Evolutionary conservation across 176 grass and related monocot species (phyloP), one percentile per base, ranked within the genome.

Genomic region (Metroxylon sagu): DNA sequence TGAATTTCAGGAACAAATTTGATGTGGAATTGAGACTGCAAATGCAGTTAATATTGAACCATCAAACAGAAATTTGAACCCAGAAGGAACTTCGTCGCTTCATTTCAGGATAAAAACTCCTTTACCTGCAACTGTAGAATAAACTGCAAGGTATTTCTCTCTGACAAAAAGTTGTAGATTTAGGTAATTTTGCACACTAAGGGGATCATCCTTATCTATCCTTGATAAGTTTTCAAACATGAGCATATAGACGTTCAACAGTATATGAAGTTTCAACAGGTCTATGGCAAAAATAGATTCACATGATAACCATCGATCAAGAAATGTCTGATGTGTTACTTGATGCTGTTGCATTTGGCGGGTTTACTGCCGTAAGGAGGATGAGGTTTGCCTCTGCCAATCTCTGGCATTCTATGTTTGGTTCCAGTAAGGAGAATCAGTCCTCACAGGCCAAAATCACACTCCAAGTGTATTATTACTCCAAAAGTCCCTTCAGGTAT

Each of bases 281-380:
- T 43, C 10, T 10, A 43, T 43, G 35, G 35, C 10, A 43, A 43
- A 43, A 43, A 43, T 43, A 14, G 35, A 12, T 10, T 43, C 35
- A 43, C 8, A 43, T 43, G 8, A 43, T 43, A 3, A 43, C 10
- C 10, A 43, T 43, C 35, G 10, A 12, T 6, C 6, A 31, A 7
- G 31, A 7, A 43, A 43, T 43, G 35, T 1, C 10, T 12, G 7
- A 43, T 14, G 8, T 43, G 8, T 43, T 43, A 43, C 35, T 43
- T 8, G 21, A 10, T 4, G 1, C 43, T 50, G 10, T 53, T 60
- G 6, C 17, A 5, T 61, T 85, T 82, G 71, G 31, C 77, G 85
- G 92, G 81, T 97, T 65, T 98, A 92, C 63, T 92, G 83, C 69
- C 88, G 87, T 65, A 92, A 98, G 83, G 84, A 92, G 67, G 81